phyloP scores from a whole-genome alignment of 495 filamentous ascomycete species.

The Astrothelium subdiscretum region DNA sequence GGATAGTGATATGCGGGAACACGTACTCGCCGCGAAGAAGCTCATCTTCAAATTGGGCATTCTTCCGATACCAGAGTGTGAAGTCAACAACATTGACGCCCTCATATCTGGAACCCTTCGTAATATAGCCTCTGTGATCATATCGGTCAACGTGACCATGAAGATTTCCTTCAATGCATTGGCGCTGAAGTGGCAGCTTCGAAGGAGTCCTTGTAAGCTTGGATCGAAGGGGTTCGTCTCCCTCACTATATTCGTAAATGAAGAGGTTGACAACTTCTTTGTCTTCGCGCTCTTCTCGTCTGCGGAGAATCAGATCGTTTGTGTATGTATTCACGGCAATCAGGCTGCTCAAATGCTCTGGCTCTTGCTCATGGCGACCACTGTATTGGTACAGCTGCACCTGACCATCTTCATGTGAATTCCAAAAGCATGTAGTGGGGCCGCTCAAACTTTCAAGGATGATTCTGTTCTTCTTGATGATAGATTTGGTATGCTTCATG shows the following conservation, averaged over 20 bases:
- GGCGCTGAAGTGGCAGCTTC: slow-evolving; percentile 37
- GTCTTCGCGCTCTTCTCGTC: slow-evolving; percentile 38
- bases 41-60: slow-evolving; percentile 43
- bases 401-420: slow-evolving; percentile 21
- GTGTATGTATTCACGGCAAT: slow-evolving; percentile 39
- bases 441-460: slow-evolving; percentile 36
- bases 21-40: slow-evolving; percentile 47
- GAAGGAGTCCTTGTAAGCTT: background rate
- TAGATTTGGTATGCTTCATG: slow-evolving; percentile 37
- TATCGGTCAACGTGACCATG: slow-evolving; percentile 41
- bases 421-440: slow-evolving; percentile 38
- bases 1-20: slow-evolving; percentile 42
- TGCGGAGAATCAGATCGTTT: slow-evolving; percentile 35
- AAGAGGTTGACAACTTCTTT: slow-evolving; percentile 29
- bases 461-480: slow-evolving; percentile 36
- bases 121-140: slow-evolving; percentile 43
- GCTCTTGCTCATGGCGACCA: slow-evolving; percentile 36
- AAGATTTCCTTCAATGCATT: slow-evolving; percentile 37
- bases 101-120: slow-evolving; percentile 43
- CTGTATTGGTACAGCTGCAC: slow-evolving; percentile 39
- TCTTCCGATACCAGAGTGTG: slow-evolving; percentile 48
- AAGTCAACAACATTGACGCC: slow-evolving; percentile 45
- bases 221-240: background rate
- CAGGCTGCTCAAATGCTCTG: slow-evolving; percentile 31
- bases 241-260: slow-evolving; percentile 35